Base-by-base conservation (phyloP, 2,329 filamentous ascomycete species). In the Fusarium falciforme region DNA sequence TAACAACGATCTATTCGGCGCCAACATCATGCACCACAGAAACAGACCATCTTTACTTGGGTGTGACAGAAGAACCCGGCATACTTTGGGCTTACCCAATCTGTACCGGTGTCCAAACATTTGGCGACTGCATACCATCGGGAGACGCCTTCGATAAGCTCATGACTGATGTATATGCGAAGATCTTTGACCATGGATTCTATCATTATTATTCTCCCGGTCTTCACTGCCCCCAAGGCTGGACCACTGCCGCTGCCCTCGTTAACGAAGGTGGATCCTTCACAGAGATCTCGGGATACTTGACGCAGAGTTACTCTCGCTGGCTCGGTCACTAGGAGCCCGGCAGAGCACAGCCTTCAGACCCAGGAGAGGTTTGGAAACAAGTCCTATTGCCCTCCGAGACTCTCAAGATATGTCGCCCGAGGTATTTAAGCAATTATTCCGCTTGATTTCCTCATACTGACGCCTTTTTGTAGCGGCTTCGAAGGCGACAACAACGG, bases 1-100 rank as follows among this genome's bases (percentile, higher is more conserved):
- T 80, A 31, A 79, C 78, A 31, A 78, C 79, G 5, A 73, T 68
- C 31, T 79, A 74, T 57, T 77, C 75, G 6, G 68, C 76, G 2
- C 75, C 77, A 2, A 40, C 74, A 3, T 70, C 76, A 11, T 80
- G 79, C 61, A 36, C 42, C 7, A 67, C 66, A 0, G 61, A 57
- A 44, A 67, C 70, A 22, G 59, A 68, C n/a, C 20, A 68, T 12
- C 17, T 60, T 17, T 63, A 64, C 9, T 54, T 61, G 9, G 42
- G 42, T 6, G 5, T 17, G 14, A 47, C 42, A 10, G 2, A 27
- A 27, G 42, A 27, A 14, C 42, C 42, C 8, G 42, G 42, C 5
- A 47, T 47, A 27, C 42, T 74, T n/a, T 49, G 42, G n/a, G 72
- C 35, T 33, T 59, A 12, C 16, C 70, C 59, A 8, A 67, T 58